Evolutionary conservation across 257 asterid species (phyloP), one percentile per base, ranked within the genome.

Genomic region (Lantana camara): DNA sequence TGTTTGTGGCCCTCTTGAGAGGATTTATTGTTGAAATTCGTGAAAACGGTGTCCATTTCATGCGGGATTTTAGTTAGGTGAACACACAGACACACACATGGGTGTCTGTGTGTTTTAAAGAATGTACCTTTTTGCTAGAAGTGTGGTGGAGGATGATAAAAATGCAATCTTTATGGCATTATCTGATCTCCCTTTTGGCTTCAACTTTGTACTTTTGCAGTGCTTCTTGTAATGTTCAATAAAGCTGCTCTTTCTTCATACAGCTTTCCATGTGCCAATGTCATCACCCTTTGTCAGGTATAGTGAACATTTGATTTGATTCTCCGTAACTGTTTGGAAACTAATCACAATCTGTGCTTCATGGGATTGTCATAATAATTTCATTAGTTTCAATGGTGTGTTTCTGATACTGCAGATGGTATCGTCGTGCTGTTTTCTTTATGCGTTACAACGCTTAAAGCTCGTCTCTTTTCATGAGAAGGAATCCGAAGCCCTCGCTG

Each of bases 241-340:
- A 91, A 91, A 69, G 98, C 98, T 32, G 96, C 98, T 68, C 98
- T 91, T 80, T 91, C 98, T 65, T 86, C 91, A 19, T 91, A 84
- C 68, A 79, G 71, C 75, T 91, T 91, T 74, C 98, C 98, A 15
- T 86, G 88, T 74, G 96, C 92, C 54, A 86, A 86, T 69, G 95
- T 91, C 69, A 91, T 89, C 77, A 91, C 98, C 57, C 90, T 91
- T 67, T 91, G 88, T 72, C 98, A 91, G 98, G 98, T 91, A 75
- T 34, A 7, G 5, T 7, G 21, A 17, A 41, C 16, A 46, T 29
- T 65, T n/a, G n/a, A n/a, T n/a, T 66, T 47, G 41, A 8, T 73
- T 27, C 62, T 21, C 66, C 27, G 40, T 23, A 47, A 34, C 57
- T 9, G 34, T 37, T 9, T 30, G 34, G 32, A 63, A 23, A 17